These are phyloP conservation scores for Boechera divaricarpa DNA, from an alignment of 345 rosid genomes.

Conservation along the genomic window DNA sequence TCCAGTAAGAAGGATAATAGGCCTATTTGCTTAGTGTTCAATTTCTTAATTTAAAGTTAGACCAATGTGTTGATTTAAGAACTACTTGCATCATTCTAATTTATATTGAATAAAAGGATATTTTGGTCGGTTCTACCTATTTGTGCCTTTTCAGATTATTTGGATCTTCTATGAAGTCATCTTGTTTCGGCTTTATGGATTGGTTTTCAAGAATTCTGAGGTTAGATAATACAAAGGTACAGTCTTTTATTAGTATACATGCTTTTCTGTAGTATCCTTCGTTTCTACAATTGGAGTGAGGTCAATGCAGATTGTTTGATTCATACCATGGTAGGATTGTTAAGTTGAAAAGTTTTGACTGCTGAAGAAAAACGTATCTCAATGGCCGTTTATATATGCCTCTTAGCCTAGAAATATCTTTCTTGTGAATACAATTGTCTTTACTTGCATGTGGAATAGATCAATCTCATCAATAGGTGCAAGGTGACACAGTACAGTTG, in stretches of 20 bases:
- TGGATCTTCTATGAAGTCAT: conserved; percentile 7
- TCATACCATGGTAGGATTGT: neutral
- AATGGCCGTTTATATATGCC: neutral
- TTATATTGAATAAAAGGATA: neutral
- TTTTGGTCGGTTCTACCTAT: neutral
- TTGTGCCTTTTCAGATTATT: neutral
- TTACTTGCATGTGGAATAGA: conserved; percentile 6
- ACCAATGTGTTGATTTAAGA: neutral
- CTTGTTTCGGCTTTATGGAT: neutral
- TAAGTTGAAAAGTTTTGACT: neutral
- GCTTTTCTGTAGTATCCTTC: neutral
- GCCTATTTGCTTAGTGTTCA: neutral
- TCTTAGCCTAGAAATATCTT: neutral
- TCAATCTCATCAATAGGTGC: conserved; percentile 9
- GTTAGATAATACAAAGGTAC: conserved; percentile 8
- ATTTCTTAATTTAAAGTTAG: neutral
- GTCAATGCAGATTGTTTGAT: neutral
- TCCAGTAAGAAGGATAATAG: neutral
- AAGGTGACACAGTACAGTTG: conserved; percentile 1
- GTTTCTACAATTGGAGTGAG: conserved; percentile 3
- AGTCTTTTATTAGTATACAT: neutral
- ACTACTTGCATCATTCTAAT: neutral
- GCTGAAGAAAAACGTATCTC: neutral
- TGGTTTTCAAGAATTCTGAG: conserved; percentile 10
- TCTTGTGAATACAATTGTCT: neutral